Base-by-base conservation (phyloP, 768 basidiomycete genomes). In the Mrakia frigida region DNA sequence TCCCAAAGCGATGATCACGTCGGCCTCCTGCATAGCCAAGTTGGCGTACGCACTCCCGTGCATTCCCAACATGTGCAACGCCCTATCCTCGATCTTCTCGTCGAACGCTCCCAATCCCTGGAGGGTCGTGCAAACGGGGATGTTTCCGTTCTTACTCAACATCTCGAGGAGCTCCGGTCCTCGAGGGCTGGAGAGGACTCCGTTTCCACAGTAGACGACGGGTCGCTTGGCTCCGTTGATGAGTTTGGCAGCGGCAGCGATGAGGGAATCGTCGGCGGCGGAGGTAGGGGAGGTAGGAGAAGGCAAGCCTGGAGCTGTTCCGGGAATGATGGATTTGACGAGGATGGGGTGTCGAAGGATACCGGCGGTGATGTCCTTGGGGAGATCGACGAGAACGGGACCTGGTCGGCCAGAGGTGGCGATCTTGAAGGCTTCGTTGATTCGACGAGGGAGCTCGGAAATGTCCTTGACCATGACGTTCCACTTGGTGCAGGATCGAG, bases 391-490 rank as follows among this genome's bases (percentile, higher is more conserved):
- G 78, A 99, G 90, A 68, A 98, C 97, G 70, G 97, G 97, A 0
- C 97, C 97, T 0, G 97, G 97, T 39, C 97, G 90, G 0, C 97
- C 97, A 10, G 94, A 92, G 0, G 93, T 95, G 21, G 97, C 97
- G 79, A 99, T 98, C 84, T 98, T 97, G 89, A 99, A 98, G 0
- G 97, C 97, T 84, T 99, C 97, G 82, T 98, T 98, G 82, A 98
- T 96, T 76, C 97, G 88, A 60, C 96, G 86, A 21, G 97, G 97
- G 3, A 98, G 87, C 84, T 98, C 97, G 18, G 92, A 84, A 77
- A 98, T 93, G 82, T 95, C 95, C 84, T 98, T 98, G 71, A 98
- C 93, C 94, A 98, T 96, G 78, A 99, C 96, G 82, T 99, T 98
- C 97, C 97, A 98, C 83, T 98, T 99, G 35, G 97, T 98, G 86